Evolutionary conservation across 106 monocot species (phyloP).

Genomic region (Dactylorhiza incarnata): DNA sequence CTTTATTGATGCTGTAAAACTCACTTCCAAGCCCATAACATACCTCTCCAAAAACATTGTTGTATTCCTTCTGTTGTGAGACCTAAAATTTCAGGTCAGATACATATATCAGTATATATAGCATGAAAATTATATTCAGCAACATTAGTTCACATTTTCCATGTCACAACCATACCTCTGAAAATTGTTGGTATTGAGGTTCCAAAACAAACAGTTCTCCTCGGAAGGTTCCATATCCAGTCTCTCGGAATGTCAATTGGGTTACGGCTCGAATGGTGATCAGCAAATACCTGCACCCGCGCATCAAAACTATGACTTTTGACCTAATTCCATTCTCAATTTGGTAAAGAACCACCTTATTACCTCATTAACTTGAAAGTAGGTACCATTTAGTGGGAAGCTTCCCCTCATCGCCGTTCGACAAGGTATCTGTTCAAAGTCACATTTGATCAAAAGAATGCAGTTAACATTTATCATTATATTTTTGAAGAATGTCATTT

Average conservation of each 20-base stretch:
- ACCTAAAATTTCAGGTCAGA: constrained; percentile 10
- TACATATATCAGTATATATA: background rate
- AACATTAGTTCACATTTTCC: background rate
- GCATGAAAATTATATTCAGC: background rate
- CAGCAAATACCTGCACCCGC: constrained; percentile 49
- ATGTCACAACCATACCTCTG: constrained; percentile 24
- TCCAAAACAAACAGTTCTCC: constrained; percentile 42
- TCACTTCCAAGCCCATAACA: constrained; percentile 5
- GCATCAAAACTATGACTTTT: background rate
- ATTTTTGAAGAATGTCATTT: background rate
- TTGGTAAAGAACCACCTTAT: background rate
- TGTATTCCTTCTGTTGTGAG: constrained; percentile 25
- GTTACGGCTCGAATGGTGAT: constrained; percentile 40
- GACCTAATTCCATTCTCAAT: background rate
- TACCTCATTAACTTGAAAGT: constrained; percentile 31
- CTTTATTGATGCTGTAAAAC: background rate
- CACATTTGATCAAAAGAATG: background rate
- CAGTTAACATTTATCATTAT: background rate
- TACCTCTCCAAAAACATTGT: constrained; percentile 32
- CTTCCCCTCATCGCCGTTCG: constrained; percentile 30
- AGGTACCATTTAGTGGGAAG: constrained; percentile 29
- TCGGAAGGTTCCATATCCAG: constrained; percentile 48
- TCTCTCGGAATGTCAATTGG: constrained; percentile 40
- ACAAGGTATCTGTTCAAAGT: constrained; percentile 24
- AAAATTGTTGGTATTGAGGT: constrained; percentile 43